Base-by-base conservation (phyloP, 148 eudicot species). In the Salicornia ramosissima region DNA sequence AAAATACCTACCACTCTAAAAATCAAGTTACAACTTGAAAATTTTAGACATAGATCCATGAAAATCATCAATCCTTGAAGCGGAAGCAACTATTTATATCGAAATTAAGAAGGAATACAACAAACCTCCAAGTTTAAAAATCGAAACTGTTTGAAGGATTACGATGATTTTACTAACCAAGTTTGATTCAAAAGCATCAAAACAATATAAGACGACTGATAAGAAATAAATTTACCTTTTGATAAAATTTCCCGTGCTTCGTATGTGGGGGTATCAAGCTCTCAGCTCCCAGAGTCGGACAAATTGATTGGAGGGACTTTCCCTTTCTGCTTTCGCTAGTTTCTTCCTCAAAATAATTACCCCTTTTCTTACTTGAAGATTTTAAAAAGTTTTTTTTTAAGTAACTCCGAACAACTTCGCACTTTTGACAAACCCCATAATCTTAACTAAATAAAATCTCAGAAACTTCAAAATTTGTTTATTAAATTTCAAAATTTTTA, bases 301-400 rank as follows among this genome's bases (percentile, higher is more conserved):
- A 72, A 72, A 78, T 63, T 34, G 67, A 72, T 72, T 72, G 73
- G 69, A 72, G 73, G 67, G 73, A 30, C n/a, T 78, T 72, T 68
- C 65, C 13, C 53, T 78, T 78, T 62, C 80, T 56, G n/a, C 53
- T 72, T 78, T 62, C 76, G 40, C 31, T 65, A 54, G 46, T 66
- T 76, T 64, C 42, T 68, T 76, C 71, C 26, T n/a, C 19, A 25
- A 0, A 1, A 14, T 45, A 45, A 45, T 45, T 45, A 4, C 10
- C 10, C 10, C 45, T 50, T 69, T 63, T 72, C 50, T 60, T 69
- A 10, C 30, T 68, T 50, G 31, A 33, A 55, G 55, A 28, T 64
- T 25, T 2, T 19, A 5, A 3, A 4, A 8, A 45, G 5, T 54
- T 10, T 59, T 33, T 31, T 15, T 30, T 54, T 55, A 2, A 3